These are phyloP conservation scores for Graphium sp. DNA, from an alignment of 2,329 filamentous ascomycete genomes.

Conservation along the genomic window DNA sequence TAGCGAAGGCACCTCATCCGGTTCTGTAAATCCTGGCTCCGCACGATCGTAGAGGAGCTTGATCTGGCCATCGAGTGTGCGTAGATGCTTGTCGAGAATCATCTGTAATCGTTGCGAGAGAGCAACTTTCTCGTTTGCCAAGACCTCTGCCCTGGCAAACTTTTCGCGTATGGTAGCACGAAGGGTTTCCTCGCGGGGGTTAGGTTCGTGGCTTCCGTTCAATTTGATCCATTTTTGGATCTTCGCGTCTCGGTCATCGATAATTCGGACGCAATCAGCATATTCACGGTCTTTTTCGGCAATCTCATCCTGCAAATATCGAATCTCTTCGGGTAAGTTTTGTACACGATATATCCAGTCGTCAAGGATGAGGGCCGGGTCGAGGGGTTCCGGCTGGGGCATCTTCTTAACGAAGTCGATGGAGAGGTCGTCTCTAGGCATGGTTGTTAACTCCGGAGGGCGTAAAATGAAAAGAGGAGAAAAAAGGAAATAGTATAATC, in stretches of 20 bases:
- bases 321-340: conserved; percentile 69
- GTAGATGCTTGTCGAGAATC: conserved; percentile 45
- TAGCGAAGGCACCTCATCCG: conserved; percentile 45
- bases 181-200: conserved; percentile 59
- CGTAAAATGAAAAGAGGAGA: conserved; percentile 9
- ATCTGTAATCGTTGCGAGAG: conserved; percentile 47
- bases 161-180: conserved; percentile 49
- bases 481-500: no score
- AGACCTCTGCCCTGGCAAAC: conserved; percentile 49
- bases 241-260: conserved; percentile 54
- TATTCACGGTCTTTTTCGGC: conserved; percentile 62
- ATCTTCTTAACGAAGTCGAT: conserved; percentile 55
- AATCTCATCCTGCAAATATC: conserved; percentile 72
- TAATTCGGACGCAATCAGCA: conserved; percentile 48
- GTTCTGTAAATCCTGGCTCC: conserved; percentile 44
- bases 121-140: conserved; percentile 60
- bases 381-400: conserved; percentile 43
- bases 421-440: conserved; percentile 58
- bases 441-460: conserved; percentile 36
- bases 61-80: conserved; percentile 44
- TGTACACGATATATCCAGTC: conserved; percentile 61
- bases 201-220: conserved; percentile 55
- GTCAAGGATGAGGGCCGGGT: conserved; percentile 56
- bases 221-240: conserved; percentile 70
- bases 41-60: conserved; percentile 43